Percentiles rank a stretch among this genome's conserved stretches.
Evolutionary conservation across 108 stramenopile genomes (phyloP).

Genomic region (Cylindrotheca closterium): DNA sequence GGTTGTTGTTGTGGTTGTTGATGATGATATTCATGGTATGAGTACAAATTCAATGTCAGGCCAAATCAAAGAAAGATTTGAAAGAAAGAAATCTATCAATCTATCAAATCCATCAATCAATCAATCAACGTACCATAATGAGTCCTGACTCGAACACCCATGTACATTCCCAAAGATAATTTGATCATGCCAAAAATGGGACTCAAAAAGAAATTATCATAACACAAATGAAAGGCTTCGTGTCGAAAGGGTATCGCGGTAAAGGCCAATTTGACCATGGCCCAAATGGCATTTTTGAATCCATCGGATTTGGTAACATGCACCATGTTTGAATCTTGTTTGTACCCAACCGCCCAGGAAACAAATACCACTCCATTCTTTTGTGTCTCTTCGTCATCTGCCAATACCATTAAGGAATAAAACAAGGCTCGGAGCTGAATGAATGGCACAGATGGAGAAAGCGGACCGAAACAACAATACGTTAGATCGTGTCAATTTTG

Average conservation of each 20-base stretch:
- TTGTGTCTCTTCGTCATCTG: slow-evolving; percentile 36
- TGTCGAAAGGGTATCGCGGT: not conserved
- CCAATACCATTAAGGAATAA: slow-evolving; percentile 5
- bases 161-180: not conserved
- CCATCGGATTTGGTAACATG: not conserved
- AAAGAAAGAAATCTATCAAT: no score
- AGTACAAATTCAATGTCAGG: not conserved
- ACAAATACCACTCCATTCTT: slow-evolving; percentile 19
- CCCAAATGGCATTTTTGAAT: not conserved
- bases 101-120: no score
- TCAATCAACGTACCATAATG: slow-evolving; percentile 3
- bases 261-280: not conserved
- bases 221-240: slow-evolving; percentile 11
- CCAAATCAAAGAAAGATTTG: no score
- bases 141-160: slow-evolving; percentile 5
- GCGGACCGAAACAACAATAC: no score
- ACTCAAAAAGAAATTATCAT: not conserved
- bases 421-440: slow-evolving; percentile 8
- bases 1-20: no score
- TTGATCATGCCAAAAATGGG: slow-evolving; percentile 11
- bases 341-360: slow-evolving; percentile 1
- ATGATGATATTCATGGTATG: not conserved
- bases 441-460: no score
- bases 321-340: not conserved
- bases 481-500: no score